phyloP scores from a whole-genome alignment of 1,284 basidiomycete genomes.

The Irpex sp. region DNA sequence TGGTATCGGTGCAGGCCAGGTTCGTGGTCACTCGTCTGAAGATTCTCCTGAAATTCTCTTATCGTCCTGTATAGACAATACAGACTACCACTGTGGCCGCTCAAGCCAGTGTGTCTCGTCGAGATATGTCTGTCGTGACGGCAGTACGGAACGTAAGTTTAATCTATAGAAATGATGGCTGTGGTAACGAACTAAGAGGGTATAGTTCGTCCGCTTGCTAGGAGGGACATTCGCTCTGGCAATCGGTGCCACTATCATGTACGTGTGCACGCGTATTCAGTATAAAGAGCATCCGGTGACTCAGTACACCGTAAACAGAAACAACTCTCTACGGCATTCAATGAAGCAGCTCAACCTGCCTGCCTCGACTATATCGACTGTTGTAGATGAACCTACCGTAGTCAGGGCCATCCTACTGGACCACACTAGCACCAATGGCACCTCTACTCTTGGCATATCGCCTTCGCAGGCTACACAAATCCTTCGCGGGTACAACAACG shows the following conservation, averaged over 20 bases:
- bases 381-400: constrained; percentile 48
- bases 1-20: constrained; percentile 67
- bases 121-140: constrained; percentile 72
- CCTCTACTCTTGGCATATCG: constrained; percentile 35
- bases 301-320: constrained; percentile 31
- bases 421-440: constrained; percentile 13
- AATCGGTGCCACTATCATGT: constrained; percentile 57
- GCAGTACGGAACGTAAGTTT: constrained; percentile 56
- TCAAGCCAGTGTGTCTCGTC: constrained; percentile 62
- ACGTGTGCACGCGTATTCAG: constrained; percentile 16
- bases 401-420: constrained; percentile 32
- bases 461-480: constrained; percentile 35
- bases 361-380: constrained; percentile 30
- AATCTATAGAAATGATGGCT: background rate
- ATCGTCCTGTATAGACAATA: constrained; percentile 37
- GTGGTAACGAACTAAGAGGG: background rate
- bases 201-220: constrained; percentile 58
- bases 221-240: constrained; percentile 65
- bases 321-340: constrained; percentile 47
- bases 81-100: constrained; percentile 67
- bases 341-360: constrained; percentile 37
- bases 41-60: background rate
- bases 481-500: constrained; percentile 52
- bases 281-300: constrained; percentile 1
- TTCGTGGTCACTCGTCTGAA: constrained; percentile 16